These are phyloP conservation scores for Galerina marginata DNA, from an alignment of 768 basidiomycete genomes.

Conservation along the genomic window DNA sequence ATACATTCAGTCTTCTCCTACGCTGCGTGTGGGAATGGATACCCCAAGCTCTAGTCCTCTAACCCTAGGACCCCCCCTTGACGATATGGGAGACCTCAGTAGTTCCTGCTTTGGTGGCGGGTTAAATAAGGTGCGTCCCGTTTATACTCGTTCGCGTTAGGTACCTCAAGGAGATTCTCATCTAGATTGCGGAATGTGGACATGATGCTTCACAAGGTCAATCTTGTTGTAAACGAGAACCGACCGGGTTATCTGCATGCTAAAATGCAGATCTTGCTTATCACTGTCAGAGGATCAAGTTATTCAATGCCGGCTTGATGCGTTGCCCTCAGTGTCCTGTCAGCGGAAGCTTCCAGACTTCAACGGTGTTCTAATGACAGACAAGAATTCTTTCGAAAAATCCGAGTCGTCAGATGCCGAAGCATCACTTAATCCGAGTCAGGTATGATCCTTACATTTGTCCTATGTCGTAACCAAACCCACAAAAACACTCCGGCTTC, in stretches of 20 bases:
- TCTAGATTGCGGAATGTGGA: conserved; percentile 21
- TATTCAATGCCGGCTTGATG: conserved; percentile 9
- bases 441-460: conserved; percentile 15
- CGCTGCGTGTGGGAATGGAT: conserved; percentile 10
- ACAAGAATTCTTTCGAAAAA: conserved; percentile 2
- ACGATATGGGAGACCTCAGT: conserved; percentile 6
- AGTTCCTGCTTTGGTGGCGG: conserved; percentile 4
- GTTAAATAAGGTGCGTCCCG: conserved; percentile 19
- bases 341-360: conserved; percentile 15
- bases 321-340: conserved; percentile 14
- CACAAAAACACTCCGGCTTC: conserved; percentile 8
- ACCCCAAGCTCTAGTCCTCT: conserved; percentile 16
- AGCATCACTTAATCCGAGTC: conserved; percentile 1
- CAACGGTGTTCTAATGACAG: conserved; percentile 6
- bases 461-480: conserved; percentile 12
- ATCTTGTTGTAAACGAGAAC: conserved; percentile 9
- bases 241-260: conserved; percentile 17
- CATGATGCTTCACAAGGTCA: conserved; percentile 23
- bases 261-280: conserved; percentile 19
- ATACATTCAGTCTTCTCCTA: conserved; percentile 31
- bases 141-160: conserved; percentile 8
- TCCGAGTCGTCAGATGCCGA: conserved; percentile 12
- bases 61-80: conserved; percentile 5
- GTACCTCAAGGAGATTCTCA: conserved; percentile 25
- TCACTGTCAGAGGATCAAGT: conserved; percentile 11